Conservation (phyloP, 768 basidiomycete genomes). For the Phaeolepiota aurea region DNA sequence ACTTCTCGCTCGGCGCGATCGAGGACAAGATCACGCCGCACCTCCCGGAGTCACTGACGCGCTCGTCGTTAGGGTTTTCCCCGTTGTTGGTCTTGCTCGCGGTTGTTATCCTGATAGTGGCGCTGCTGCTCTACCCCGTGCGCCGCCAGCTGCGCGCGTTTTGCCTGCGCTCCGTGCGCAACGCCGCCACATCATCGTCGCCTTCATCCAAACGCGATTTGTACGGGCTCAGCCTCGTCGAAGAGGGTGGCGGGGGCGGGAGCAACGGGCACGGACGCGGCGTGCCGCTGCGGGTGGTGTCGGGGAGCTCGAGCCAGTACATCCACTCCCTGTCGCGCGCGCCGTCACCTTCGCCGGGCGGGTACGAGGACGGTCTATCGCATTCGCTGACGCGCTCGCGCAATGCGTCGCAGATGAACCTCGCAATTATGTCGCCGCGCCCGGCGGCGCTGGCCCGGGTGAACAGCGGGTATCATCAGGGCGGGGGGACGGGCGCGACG, state of each 20-base stretch:
- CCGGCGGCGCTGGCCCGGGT: constrained; percentile 21
- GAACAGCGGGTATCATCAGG: constrained; percentile 16
- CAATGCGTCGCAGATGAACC: constrained; percentile 58
- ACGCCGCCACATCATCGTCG: no score
- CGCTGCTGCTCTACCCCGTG: constrained; percentile 44
- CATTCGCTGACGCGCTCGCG: constrained; percentile 51
- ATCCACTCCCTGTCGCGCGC: constrained; percentile 31
- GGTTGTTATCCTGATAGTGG: constrained; percentile 30
- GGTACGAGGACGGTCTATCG: constrained; percentile 27
- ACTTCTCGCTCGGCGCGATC: constrained; percentile 47
- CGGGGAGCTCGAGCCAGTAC: constrained; percentile 25
- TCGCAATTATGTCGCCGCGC: constrained; percentile 45
- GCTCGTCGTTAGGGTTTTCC: constrained; percentile 66
- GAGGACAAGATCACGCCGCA: constrained; percentile 62
- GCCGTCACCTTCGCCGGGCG: constrained; percentile 37
- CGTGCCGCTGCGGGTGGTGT: constrained; percentile 11
- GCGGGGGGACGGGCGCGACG: constrained; percentile 8
- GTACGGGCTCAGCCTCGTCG: constrained; percentile 33
- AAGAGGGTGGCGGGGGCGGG: constrained; percentile 34
- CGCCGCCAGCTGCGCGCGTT: constrained; percentile 44
- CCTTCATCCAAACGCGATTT: constrained; percentile 26
- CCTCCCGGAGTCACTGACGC: constrained; percentile 52
- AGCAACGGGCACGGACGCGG: constrained; percentile 7
- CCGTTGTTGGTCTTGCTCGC: constrained; percentile 51
- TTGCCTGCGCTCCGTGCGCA: constrained; percentile 35